A percentile compares a stretch with the other conserved stretches of the same genome.
phyloP scores from a whole-genome alignment of 164 flowering plant species.

The Protea cynaroides region DNA sequence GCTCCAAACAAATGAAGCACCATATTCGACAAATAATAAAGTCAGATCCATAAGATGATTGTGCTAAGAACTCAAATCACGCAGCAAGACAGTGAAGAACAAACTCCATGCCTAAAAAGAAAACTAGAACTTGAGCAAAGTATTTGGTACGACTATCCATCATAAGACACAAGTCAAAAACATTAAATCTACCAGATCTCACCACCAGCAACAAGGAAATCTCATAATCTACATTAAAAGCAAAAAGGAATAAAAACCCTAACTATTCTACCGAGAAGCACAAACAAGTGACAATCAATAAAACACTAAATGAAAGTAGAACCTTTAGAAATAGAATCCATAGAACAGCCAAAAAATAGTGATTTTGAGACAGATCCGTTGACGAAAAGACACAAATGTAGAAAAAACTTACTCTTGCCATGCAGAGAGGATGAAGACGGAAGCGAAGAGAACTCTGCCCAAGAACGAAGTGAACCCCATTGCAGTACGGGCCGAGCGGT shows the following conservation, averaged over 20 bases:
- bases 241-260: not conserved
- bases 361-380: conserved; percentile 11
- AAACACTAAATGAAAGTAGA: not conserved
- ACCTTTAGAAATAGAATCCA: not conserved
- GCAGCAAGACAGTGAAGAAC: not conserved
- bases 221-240: too few relatives aligned
- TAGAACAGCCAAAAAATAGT: not conserved
- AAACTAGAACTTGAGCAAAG: not conserved
- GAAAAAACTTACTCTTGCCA: conserved; percentile 43
- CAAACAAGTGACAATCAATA: not conserved
- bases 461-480: conserved; percentile 44
- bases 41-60: conserved; percentile 1
- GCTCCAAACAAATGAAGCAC: not conserved
- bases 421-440: conserved; percentile 43
- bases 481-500: not conserved
- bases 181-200: not conserved
- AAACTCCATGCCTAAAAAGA: not conserved
- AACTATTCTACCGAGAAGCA: not conserved
- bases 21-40: not conserved
- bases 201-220: not conserved
- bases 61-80: not conserved
- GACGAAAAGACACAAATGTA: not conserved
- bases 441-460: conserved; percentile 43
- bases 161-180: not conserved
- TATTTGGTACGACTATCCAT: not conserved